Percentiles rank a stretch among this genome's conserved stretches.
Evolutionary conservation across 768 basidiomycete species (phyloP).

Genomic region (Amanita jacksonii): DNA sequence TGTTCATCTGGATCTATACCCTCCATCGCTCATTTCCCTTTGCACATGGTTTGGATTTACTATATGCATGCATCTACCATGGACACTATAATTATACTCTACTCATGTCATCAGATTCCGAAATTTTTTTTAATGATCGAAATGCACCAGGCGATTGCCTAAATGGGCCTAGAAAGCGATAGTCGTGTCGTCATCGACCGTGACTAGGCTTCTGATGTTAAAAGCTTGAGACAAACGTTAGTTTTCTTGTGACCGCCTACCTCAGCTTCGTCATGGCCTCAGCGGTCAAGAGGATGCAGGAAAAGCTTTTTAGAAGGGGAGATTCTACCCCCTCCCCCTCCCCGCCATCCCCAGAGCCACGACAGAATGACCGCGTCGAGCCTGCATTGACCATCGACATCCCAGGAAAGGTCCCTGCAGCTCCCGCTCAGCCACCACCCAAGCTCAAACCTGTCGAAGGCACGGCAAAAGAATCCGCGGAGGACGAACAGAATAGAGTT

Average conservation of each 20-base stretch:
- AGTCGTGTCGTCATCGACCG: conserved; percentile 6
- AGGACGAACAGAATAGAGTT: conserved; percentile 18
- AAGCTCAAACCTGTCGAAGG: conserved; percentile 29
- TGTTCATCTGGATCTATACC: conserved; percentile 7
- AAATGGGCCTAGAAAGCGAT: not conserved
- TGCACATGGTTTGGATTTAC: conserved; percentile 1
- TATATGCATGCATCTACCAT: conserved; percentile 7
- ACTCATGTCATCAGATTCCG: not conserved
- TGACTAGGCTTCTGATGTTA: not conserved
- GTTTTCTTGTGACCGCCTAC: too few relatives aligned
- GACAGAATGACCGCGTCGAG: conserved; percentile 10
- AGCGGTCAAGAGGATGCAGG: conserved; percentile 57
- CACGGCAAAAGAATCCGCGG: not conserved
- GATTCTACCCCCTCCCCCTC: not conserved
- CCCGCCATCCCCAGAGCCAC: conserved; percentile 8
- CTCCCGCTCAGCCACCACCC: conserved; percentile 33
- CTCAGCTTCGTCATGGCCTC: conserved; percentile 25
- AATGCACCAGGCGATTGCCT: not conserved
- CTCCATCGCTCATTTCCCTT: too few relatives aligned
- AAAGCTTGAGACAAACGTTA: too few relatives aligned
- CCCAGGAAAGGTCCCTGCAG: conserved; percentile 36
- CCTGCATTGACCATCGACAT: conserved; percentile 58
- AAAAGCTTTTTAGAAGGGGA: conserved; percentile 55
- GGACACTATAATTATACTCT: conserved; percentile 8
- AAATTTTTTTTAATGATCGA: too few relatives aligned